Evolutionary conservation across 441 rosid genomes (phyloP), one percentile per base, ranked within the genome.

Genomic region (Viola pubescens): DNA sequence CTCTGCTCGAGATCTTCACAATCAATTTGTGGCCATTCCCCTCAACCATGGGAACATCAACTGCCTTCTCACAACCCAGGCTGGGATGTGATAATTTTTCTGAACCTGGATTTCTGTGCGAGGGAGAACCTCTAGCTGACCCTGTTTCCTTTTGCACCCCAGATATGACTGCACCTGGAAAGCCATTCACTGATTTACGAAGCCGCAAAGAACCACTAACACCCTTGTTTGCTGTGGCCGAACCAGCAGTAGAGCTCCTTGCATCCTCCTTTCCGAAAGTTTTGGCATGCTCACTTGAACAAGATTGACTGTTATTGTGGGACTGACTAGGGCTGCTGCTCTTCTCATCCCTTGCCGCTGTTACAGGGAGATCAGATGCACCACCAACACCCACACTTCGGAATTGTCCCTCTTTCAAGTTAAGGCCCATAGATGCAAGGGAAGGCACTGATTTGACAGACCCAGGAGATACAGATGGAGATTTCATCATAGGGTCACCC

Each of bases 301-400:
- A 83, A 42, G 90, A 80, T 55, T 83, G 96, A 68, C 87, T 82
- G 58, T 83, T 88, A 68, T 82, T 88, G 68, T 77, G 87, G 52
- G 96, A 88, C 65, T 79, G 91, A 71, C 96, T 82, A 44, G 96
- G 84, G 71, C 87, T 74, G 72, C 90, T 81, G 73, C 92, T 86
- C 72, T 81, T 83, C 66, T 88, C 94, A 26, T 79, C 92, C 66
- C 72, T 79, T 1, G 68, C 61, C 10, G 67, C 52, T 48, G 79
- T 37, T 19, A 65, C 39, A 68, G 87, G 79, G 48, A 62, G 59
- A 56, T 83, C 90, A 34, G 79, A 65, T 9, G 48, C 54, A 13
- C 79, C 75, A 64, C 60, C 69, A 54, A 63, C 83, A 68, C 54
- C 65, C 44, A 62, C 57, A 72, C 73, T 77, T 8, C 82, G 75